Evolutionary conservation across 495 filamentous ascomycete genomes (phyloP).

Genomic region (Clohesyomyces aquaticus): DNA sequence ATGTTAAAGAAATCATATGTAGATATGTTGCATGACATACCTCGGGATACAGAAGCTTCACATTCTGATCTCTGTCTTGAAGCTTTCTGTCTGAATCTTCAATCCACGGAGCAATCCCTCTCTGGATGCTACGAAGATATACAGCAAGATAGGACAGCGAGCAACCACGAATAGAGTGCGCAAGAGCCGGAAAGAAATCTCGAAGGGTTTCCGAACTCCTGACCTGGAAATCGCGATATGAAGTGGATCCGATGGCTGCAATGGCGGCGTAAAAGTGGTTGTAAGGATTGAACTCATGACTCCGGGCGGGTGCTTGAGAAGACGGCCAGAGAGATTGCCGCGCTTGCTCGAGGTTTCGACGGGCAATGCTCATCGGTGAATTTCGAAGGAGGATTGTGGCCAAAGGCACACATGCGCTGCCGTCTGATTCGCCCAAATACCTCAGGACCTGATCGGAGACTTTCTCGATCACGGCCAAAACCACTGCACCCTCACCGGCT

Average conservation of each 20-base stretch:
- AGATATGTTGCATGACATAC: constrained; percentile 41
- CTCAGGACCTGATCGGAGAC: constrained; percentile 58
- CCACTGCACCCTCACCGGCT: constrained; percentile 65
- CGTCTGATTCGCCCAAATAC: constrained; percentile 21
- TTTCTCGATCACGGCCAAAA: constrained; percentile 69
- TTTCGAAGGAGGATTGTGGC: constrained; percentile 41
- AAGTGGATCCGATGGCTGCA: constrained; percentile 6
- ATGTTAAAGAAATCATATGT: constrained; percentile 5
- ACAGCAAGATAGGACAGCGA: constrained; percentile 43
- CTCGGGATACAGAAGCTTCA: constrained; percentile 22
- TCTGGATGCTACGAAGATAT: constrained; percentile 60
- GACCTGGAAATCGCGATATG: constrained; percentile 47
- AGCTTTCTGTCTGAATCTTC: constrained; percentile 54
- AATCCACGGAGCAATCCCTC: constrained; percentile 64
- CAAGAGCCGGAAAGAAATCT: constrained; percentile 44
- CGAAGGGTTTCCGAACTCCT: constrained; percentile 12
- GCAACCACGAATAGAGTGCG: constrained; percentile 46
- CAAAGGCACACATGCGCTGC: constrained; percentile 31
- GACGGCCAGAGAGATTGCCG: constrained; percentile 63
- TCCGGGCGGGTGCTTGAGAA: constrained; percentile 49
- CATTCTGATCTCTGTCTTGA: constrained; percentile 15
- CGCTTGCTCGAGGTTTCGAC: constrained; percentile 62
- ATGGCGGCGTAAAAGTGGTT: constrained; percentile 58
- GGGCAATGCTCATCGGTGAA: constrained; percentile 40
- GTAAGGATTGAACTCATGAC: constrained; percentile 60